A percentile compares a stretch with the other conserved stretches of the same genome.
Evolutionary conservation across 2,329 filamentous ascomycete genomes (phyloP).

Genomic region (Iodosphaeria phyllophila): DNA sequence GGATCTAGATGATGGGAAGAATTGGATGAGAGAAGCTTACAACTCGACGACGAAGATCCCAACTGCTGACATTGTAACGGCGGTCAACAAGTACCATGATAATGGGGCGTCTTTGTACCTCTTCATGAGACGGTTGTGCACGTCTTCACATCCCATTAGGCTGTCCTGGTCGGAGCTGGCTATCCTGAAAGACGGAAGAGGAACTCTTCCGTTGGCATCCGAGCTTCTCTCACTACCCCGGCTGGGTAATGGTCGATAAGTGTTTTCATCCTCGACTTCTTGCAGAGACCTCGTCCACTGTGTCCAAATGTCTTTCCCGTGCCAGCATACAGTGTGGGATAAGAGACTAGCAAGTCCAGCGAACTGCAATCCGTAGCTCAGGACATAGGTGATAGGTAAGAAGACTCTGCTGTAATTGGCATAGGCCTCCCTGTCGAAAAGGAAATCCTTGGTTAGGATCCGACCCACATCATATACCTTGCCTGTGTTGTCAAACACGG

Average conservation of each 20-base stretch:
- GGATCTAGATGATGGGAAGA: not conserved
- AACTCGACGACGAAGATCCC: slow-evolving; percentile 77
- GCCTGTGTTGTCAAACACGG: slow-evolving; percentile 73
- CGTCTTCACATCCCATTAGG: slow-evolving; percentile 54
- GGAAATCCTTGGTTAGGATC: slow-evolving; percentile 58
- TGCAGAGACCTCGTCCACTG: slow-evolving; percentile 55
- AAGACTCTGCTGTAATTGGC: slow-evolving; percentile 70
- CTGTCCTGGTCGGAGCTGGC: slow-evolving; percentile 22
- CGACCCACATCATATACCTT: slow-evolving; percentile 64
- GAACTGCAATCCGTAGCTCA: slow-evolving; percentile 77
- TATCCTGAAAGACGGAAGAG: not conserved
- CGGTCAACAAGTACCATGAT: slow-evolving; percentile 63
- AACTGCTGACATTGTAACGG: slow-evolving; percentile 55
- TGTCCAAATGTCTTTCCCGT: slow-evolving; percentile 63
- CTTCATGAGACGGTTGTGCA: slow-evolving; percentile 70
- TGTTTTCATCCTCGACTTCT: slow-evolving; percentile 35
- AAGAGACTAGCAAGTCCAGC: slow-evolving; percentile 63
- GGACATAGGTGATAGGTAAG: slow-evolving; percentile 69
- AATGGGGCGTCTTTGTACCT: slow-evolving; percentile 68
- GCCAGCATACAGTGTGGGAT: slow-evolving; percentile 70
- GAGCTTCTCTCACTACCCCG: slow-evolving; percentile 13
- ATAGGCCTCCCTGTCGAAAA: slow-evolving; percentile 64
- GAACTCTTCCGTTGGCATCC: no score
- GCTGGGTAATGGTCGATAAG: slow-evolving; percentile 30
- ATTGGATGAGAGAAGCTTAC: slow-evolving; percentile 28